A percentile compares a stretch with the other conserved stretches of the same genome.
Evolutionary conservation across 768 basidiomycete genomes (phyloP).

Genomic region (Gymnopilus junonius): DNA sequence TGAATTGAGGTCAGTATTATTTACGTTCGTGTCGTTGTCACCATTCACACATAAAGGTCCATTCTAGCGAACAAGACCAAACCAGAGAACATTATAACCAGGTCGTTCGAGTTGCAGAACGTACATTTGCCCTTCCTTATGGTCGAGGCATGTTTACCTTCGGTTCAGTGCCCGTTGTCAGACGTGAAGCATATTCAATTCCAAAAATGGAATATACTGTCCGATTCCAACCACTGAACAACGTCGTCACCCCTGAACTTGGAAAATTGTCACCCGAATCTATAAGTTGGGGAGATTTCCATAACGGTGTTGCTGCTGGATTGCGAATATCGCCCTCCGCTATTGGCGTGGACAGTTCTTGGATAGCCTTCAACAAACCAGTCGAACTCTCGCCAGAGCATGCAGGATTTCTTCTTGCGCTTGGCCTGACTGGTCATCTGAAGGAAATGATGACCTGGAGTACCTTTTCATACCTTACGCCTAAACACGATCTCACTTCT

Average conservation of each 20-base stretch:
- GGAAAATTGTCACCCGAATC: slow-evolving; percentile 77
- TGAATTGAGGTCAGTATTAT: slow-evolving; percentile 53
- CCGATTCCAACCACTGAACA: slow-evolving; percentile 74
- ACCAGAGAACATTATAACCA: slow-evolving; percentile 84
- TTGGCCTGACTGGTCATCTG: slow-evolving; percentile 92
- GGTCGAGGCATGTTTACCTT: slow-evolving; percentile 94
- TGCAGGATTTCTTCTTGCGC: slow-evolving; percentile 93
- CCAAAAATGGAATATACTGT: slow-evolving; percentile 81
- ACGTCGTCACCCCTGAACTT: slow-evolving; percentile 64
- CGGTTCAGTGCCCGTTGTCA: slow-evolving; percentile 76
- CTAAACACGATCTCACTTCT: slow-evolving; percentile 94
- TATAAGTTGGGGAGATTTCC: slow-evolving; percentile 93
- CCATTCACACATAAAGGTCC: not conserved
- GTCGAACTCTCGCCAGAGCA: slow-evolving; percentile 89
- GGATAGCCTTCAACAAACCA: slow-evolving; percentile 96
- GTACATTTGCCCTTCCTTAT: slow-evolving; percentile 88
- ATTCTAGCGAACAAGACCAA: slow-evolving; percentile 81
- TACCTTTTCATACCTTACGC: slow-evolving; percentile 92
- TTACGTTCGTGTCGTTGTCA: not conserved
- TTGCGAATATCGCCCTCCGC: slow-evolving; percentile 81
- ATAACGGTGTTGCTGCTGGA: slow-evolving; percentile 94
- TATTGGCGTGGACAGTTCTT: slow-evolving; percentile 83
- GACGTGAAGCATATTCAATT: slow-evolving; percentile 77
- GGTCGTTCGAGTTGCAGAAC: slow-evolving; percentile 78
- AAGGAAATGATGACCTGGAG: slow-evolving; percentile 92